Conservation (phyloP, 768 basidiomycete genomes). For the Lanmaoa rubissima region DNA sequence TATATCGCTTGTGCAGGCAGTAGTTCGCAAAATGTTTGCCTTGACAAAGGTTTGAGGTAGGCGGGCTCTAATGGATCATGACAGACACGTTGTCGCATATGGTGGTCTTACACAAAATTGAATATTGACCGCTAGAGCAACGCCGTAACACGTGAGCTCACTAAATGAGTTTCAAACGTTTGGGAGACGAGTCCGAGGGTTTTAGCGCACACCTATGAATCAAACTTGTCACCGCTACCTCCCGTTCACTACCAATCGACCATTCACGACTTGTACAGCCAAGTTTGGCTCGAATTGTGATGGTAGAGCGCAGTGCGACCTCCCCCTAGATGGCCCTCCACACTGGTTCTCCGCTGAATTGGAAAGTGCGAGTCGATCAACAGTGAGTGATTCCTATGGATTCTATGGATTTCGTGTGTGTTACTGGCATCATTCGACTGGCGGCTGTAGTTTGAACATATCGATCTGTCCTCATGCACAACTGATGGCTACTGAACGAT, state of each 20-base stretch:
- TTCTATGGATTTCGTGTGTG: slow-evolving; percentile 1
- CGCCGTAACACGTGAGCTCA: slow-evolving; percentile 6
- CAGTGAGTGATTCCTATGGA: not conserved
- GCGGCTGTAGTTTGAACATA: not conserved
- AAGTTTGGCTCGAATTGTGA: slow-evolving; percentile 9
- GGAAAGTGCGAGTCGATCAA: slow-evolving; percentile 23
- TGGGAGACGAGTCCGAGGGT: slow-evolving; percentile 17
- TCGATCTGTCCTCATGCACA: slow-evolving; percentile 9
- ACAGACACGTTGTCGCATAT: slow-evolving; percentile 16
- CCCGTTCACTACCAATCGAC: not conserved
- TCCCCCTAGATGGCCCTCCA: not conserved
- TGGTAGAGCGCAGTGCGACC: slow-evolving; percentile 3
- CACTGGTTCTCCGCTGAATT: slow-evolving; percentile 14
- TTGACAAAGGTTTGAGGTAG: slow-evolving; percentile 4
- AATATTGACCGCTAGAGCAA: slow-evolving; percentile 8
- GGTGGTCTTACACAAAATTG: slow-evolving; percentile 16
- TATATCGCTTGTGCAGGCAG: slow-evolving; percentile 5
- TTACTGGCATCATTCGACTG: slow-evolving; percentile 6
- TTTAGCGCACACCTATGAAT: slow-evolving; percentile 11
- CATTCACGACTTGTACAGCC: not conserved
- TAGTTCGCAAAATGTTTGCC: not conserved
- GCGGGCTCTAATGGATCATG: not conserved
- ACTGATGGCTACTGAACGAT: not conserved
- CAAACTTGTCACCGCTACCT: not conserved
- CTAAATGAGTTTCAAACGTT: slow-evolving; percentile 19